Evolutionary conservation across 352 stramenopile species (phyloP).

Genomic region (Phytophthora foliorum): DNA sequence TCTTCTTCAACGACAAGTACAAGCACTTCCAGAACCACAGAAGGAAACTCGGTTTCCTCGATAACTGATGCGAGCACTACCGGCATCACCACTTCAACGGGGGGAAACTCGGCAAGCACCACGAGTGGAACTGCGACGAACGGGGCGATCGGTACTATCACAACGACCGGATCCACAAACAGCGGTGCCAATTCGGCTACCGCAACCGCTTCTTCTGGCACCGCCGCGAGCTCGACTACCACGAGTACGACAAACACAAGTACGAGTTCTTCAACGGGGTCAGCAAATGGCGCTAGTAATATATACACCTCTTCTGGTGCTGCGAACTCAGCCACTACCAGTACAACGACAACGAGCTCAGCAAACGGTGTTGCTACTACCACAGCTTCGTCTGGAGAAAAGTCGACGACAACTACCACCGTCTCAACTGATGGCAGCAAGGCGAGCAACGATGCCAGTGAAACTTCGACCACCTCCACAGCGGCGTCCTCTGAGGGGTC

Average conservation of each 20-base stretch:
- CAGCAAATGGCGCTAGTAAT: background rate
- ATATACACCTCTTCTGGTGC: background rate
- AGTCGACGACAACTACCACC: conserved; percentile 8
- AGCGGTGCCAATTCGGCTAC: background rate
- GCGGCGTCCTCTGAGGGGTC: conserved; percentile 18
- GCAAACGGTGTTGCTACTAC: background rate
- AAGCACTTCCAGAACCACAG: background rate
- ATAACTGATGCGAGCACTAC: background rate
- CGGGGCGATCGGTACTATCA: background rate
- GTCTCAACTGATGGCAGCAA: conserved; percentile 7
- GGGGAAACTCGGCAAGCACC: conserved; percentile 16
- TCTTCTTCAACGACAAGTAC: conserved; percentile 13
- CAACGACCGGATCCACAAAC: conserved; percentile 4
- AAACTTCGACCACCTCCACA: conserved; percentile 4
- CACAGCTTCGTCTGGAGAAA: conserved; percentile 8
- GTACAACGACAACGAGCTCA: conserved; percentile 13
- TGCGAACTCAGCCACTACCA: conserved; percentile 1
- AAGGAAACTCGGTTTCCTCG: background rate
- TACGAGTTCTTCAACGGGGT: conserved; percentile 5
- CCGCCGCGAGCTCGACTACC: conserved; percentile 9
- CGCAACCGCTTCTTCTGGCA: conserved; percentile 8
- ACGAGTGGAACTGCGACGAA: conserved; percentile 12
- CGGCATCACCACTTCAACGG: conserved; percentile 10
- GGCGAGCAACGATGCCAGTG: conserved; percentile 8
- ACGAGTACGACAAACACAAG: conserved; percentile 8